A percentile compares a stretch with the other conserved stretches of the same genome.
Evolutionary conservation across 2,329 filamentous ascomycete genomes (phyloP).

Genomic region (Pestalotiopsis sp.): DNA sequence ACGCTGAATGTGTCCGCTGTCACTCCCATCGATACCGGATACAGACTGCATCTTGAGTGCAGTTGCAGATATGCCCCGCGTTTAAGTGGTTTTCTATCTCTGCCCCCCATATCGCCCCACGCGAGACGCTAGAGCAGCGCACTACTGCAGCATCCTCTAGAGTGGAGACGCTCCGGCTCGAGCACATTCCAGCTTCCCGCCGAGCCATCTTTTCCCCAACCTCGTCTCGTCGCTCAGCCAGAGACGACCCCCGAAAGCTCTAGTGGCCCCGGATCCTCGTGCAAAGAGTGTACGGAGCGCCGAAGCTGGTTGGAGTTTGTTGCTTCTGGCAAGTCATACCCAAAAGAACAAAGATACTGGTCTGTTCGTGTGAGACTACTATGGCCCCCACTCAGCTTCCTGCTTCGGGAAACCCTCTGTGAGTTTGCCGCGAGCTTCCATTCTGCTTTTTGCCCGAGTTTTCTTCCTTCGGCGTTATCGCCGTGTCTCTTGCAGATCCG

Average conservation of each 20-base stretch:
- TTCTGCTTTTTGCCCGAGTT: not conserved
- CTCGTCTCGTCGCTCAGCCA: not conserved
- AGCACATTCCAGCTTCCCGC: not conserved
- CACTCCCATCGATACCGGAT: not conserved
- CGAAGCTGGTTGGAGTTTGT: not conserved
- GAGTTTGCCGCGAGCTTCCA: conserved; percentile 24
- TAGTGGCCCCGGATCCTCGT: not conserved
- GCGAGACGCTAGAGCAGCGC: not conserved
- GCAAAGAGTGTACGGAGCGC: not conserved
- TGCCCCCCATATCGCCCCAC: not conserved
- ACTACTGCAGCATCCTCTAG: not conserved
- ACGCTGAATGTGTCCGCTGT: not conserved
- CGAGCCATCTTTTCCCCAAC: not conserved
- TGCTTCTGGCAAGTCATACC: not conserved
- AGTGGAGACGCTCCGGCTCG: not conserved
- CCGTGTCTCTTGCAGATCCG: not conserved
- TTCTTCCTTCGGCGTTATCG: conserved; percentile 1
- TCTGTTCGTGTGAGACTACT: not conserved
- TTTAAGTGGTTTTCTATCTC: not conserved
- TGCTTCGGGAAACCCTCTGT: conserved; percentile 45
- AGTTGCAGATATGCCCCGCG: not conserved
- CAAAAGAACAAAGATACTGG: not conserved
- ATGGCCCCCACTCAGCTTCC: conserved; percentile 41
- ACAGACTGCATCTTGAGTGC: not conserved
- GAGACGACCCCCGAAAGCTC: not conserved